Base-by-base conservation (phyloP, 805 yeast species). In the Yamadazyma scolyti region DNA sequence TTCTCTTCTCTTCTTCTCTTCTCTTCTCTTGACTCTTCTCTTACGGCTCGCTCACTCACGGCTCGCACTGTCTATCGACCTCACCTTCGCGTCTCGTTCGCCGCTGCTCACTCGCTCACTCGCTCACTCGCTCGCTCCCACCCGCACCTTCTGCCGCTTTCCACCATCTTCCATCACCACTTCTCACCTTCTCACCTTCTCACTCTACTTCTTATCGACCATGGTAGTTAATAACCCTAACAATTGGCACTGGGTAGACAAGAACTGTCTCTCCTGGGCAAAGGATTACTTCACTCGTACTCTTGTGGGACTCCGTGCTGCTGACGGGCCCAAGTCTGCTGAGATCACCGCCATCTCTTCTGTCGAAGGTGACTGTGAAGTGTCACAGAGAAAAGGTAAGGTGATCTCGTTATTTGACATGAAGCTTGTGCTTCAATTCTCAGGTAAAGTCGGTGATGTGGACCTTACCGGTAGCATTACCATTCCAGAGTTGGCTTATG, bases 241-340 rank as follows among this genome's bases (percentile, higher is more conserved):
- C 61, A 90, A 90, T 65, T 90, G 98, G 98, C 98, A 93, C 71
- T 93, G 97, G 97, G 97, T 89, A 41, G 97, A 90, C 63, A 90
- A 90, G 60, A 93, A 93, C 68, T 93, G 98, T 64, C 73, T 90
- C 35, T 80, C 76, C 34, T 93, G 98, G 98, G 73, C 96, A 9
- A 77, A 77, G 39, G 69, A 73, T 23, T 90, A 90, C 57, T 85
- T 93, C 56, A 58, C 61, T 18, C 72, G 75, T 27, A 72, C 77
- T 26, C 63, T 88, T 31, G 66, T 68, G 8, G 82, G 81, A 1
- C 41, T 77, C 23, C 40, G 56, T 9, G 75, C 49, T 1, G 31
- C 41, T 2, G 48, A 59, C 5, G 67, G 50, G 13, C 65, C 60
- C 9, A 43, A 46, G 21, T 44, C 49, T 16, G 69, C 57, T 11